A percentile compares a stretch with the other conserved stretches of the same genome.
Conservation (phyloP, 345 rosid species). For the Firmiana major region DNA sequence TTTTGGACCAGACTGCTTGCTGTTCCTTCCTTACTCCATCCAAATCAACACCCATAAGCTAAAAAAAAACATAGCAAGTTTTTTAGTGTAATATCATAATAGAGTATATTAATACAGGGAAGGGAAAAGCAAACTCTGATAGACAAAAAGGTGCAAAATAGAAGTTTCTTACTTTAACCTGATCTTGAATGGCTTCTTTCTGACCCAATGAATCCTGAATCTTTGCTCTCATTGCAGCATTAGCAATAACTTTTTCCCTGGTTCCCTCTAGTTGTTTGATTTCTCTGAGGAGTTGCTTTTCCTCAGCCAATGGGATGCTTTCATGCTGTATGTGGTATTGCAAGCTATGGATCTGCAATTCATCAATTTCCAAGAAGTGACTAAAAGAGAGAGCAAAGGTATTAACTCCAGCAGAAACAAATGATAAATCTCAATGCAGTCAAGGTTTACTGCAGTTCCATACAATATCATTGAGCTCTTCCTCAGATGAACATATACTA, state of each 20-base stretch:
- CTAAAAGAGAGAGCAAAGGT: constrained; percentile 9
- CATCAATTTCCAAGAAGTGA: constrained; percentile 18
- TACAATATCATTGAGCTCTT: constrained; percentile 81
- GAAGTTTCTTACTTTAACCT: constrained; percentile 71
- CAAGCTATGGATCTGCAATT: constrained; percentile 67
- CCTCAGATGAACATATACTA: constrained; percentile 81
- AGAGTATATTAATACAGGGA: neutral
- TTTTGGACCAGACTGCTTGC: constrained; percentile 62
- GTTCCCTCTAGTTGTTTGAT: constrained; percentile 91
- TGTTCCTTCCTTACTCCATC: constrained; percentile 87
- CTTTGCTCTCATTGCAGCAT: constrained; percentile 74
- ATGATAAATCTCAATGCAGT: neutral
- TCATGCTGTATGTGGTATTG: constrained; percentile 88
- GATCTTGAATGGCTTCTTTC: constrained; percentile 64
- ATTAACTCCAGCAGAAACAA: constrained; percentile 12
- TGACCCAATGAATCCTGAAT: constrained; percentile 88
- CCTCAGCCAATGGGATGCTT: constrained; percentile 85
- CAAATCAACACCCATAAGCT: constrained; percentile 87
- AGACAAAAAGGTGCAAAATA: neutral
- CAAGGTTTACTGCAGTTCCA: constrained; percentile 21
- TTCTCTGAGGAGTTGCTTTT: constrained; percentile 87
- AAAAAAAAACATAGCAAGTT: constrained; percentile 13
- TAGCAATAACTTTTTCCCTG: constrained; percentile 81
- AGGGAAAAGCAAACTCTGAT: neutral
- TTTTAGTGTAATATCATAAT: neutral